Conservation (phyloP, 768 basidiomycete genomes). For the Collybiopsis luxurians region DNA sequence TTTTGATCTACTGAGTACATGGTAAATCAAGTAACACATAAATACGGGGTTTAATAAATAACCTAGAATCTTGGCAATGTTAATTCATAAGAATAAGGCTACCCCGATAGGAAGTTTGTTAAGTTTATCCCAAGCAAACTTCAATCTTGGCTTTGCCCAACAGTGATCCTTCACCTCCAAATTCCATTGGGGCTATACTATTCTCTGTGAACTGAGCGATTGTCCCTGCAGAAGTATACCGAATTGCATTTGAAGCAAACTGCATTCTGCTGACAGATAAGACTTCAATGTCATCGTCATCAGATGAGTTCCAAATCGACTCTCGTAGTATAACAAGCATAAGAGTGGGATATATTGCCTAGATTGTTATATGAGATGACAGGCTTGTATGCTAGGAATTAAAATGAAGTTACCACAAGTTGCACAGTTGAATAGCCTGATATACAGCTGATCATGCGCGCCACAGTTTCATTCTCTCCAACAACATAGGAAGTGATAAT, state of each 20-base stretch:
- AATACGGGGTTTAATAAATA: too few relatives aligned
- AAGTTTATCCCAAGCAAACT: too few relatives aligned
- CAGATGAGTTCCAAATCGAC: slow-evolving; percentile 1
- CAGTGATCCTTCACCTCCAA: too few relatives aligned
- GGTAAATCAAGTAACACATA: too few relatives aligned
- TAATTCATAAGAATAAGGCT: too few relatives aligned
- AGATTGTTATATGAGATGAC: neutral
- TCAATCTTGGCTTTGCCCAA: too few relatives aligned
- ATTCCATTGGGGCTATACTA: neutral
- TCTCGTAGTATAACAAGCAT: slow-evolving; percentile 1
- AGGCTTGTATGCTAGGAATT: neutral
- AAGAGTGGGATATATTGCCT: slow-evolving; percentile 2
- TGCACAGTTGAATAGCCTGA: slow-evolving; percentile 3
- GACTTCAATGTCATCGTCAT: neutral
- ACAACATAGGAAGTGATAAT: slow-evolving; percentile 1
- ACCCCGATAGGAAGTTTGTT: too few relatives aligned
- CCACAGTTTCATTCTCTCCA: slow-evolving; percentile 2
- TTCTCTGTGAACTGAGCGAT: neutral
- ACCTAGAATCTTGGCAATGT: too few relatives aligned
- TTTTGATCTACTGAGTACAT: too few relatives aligned
- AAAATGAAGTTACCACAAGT: neutral
- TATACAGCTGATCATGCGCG: slow-evolving; percentile 1
- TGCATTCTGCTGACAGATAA: neutral
- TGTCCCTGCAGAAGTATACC: neutral
- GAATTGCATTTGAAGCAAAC: neutral